Conservation (phyloP, 2,329 filamentous ascomycete genomes). For the Diaporthe ilicicola region DNA sequence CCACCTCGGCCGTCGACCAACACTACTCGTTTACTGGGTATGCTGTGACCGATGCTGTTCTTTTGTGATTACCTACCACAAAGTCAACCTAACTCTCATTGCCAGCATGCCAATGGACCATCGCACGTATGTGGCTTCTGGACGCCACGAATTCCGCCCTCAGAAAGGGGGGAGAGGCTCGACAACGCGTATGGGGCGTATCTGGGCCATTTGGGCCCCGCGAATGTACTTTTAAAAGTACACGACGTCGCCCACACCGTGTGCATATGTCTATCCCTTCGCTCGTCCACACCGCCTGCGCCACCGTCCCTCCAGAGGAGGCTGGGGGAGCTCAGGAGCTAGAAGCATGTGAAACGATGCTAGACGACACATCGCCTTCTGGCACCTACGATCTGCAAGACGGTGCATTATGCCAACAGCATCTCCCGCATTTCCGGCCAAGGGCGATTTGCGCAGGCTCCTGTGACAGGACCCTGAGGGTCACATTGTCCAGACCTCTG, state of each 20-base stretch:
- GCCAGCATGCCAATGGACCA: conserved; percentile 8
- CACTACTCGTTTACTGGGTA: neutral
- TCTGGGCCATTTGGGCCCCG: neutral
- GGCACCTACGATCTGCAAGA: conserved; percentile 10
- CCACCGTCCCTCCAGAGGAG: conserved; percentile 4
- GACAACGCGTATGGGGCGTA: neutral
- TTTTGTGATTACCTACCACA: neutral
- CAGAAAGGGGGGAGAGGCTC: neutral
- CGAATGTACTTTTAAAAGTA: neutral
- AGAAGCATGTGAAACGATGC: conserved; percentile 17
- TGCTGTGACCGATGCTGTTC: neutral
- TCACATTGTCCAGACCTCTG: neutral
- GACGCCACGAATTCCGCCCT: neutral
- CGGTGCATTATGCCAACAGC: conserved; percentile 9
- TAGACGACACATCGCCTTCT: conserved; percentile 16
- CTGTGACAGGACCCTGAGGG: conserved; percentile 15
- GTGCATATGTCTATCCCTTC: neutral
- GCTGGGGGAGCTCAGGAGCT: conserved; percentile 2
- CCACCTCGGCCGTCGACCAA: neutral
- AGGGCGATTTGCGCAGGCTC: neutral
- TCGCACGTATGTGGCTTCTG: neutral
- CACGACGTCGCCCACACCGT: conserved; percentile 5
- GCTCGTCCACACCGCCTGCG: neutral
- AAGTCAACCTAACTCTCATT: neutral
- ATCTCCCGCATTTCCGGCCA: neutral